phyloP scores from a whole-genome alignment of 139 green algal genomes.

The Chlamydomonas urium region DNA sequence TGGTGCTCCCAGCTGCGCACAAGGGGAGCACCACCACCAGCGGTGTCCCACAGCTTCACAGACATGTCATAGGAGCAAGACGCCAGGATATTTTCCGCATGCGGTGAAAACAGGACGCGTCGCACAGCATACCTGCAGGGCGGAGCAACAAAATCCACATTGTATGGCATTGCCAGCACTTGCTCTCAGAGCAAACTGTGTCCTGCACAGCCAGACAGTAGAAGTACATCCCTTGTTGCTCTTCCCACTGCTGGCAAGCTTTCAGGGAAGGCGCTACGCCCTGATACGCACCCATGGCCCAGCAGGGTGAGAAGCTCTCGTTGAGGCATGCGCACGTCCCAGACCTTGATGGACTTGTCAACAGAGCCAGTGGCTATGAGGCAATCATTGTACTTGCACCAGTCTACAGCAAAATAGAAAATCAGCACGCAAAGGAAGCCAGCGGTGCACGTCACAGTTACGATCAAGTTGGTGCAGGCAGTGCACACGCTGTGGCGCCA shows the following conservation, averaged over 20 bases:
- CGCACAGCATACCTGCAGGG: slow-evolving; percentile 80
- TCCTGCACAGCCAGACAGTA: not conserved
- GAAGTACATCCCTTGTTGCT: too few species aligned
- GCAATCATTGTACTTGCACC: slow-evolving; percentile 98
- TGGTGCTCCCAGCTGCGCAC: slow-evolving; percentile 80
- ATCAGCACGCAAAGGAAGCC: too few species aligned
- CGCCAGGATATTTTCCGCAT: slow-evolving; percentile 71
- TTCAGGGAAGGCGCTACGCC: not conserved
- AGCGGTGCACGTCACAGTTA: too few species aligned
- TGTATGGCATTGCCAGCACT: not conserved
- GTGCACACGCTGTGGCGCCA: too few species aligned
- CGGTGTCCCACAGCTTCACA: slow-evolving; percentile 89
- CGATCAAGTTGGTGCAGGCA: too few species aligned
- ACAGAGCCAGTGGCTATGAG: slow-evolving; percentile 84
- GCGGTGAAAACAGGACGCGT: slow-evolving; percentile 84
- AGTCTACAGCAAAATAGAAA: too few species aligned
- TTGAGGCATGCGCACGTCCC: slow-evolving; percentile 73
- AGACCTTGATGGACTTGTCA: slow-evolving; percentile 91
- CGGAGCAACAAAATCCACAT: not conserved
- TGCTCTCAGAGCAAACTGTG: not conserved
- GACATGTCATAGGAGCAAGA: slow-evolving; percentile 95
- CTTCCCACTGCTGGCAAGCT: not conserved
- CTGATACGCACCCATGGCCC: slow-evolving; percentile 69
- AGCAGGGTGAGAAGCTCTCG: slow-evolving; percentile 59
- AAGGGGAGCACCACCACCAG: slow-evolving; percentile 26